phyloP scores from a whole-genome alignment of 345 rosid genomes.

The Citrus medica region DNA sequence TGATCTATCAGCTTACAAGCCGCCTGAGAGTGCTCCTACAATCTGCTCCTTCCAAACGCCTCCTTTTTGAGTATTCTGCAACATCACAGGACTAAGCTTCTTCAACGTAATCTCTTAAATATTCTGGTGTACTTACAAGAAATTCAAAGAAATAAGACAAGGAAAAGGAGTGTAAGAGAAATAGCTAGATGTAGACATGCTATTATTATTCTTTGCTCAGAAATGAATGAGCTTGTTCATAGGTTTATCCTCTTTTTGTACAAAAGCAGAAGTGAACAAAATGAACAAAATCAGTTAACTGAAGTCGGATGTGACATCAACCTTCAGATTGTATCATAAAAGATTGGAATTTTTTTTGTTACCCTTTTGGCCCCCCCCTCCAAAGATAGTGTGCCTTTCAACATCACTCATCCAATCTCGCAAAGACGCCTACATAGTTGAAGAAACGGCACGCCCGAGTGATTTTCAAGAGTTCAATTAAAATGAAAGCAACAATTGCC shows the following conservation, averaged over 20 bases:
- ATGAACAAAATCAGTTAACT: not conserved
- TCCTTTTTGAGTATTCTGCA: constrained; percentile 91
- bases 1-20: constrained; percentile 88
- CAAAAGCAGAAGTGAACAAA: constrained; percentile 7
- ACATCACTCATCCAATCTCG: too few species aligned
- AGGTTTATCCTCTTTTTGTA: constrained; percentile 10
- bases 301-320: not conserved
- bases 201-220: constrained; percentile 34
- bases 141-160: not conserved
- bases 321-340: not conserved
- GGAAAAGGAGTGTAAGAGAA: not conserved
- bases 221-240: constrained; percentile 28
- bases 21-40: constrained; percentile 86
- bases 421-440: too few species aligned
- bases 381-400: too few species aligned
- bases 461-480: too few species aligned
- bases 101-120: not conserved
- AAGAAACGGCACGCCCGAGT: too few species aligned
- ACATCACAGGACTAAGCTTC: constrained; percentile 70
- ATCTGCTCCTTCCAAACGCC: constrained; percentile 85
- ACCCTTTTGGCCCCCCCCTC: too few species aligned
- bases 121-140: not conserved
- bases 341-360: too few species aligned
- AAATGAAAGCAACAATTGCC: too few species aligned
- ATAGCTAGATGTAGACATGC: not conserved